Evolutionary conservation across 352 stramenopile genomes (phyloP), one percentile per base, ranked within the genome.

Genomic region (Globisporangium irregulare): DNA sequence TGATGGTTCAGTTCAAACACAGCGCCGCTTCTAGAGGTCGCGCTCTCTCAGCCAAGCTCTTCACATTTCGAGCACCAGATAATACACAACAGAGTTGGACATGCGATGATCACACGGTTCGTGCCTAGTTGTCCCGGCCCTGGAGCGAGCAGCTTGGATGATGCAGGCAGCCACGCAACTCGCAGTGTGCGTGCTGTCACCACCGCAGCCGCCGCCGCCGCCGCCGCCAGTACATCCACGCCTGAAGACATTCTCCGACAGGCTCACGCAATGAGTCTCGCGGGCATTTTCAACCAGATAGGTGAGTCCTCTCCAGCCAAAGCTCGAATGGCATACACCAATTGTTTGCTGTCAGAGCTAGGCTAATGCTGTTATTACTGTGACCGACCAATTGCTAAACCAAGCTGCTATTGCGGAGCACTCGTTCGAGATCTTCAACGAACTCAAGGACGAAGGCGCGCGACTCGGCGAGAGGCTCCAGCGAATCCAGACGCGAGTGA

Each of bases 161-260:
- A 46, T 24, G 25, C 24, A 14, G 34, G 53, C 9, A 53, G 38
- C 4, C 24, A 25, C 8, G 20, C 18, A 14, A n/a, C 4, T 20
- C 56, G 56, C 20, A n/a, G 18, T 12, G 22, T 55, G 15, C 15
- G 41, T 10, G 36, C 36, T 41, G 6, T 15, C 41, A 10, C 41
- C 4, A n/a, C 41, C 12, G 9, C 10, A 12, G 15, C 36, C 14
- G 4, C 36, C 36, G 22, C 22, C 22, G 22, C 22, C 22, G 15
- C 41, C 41, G 15, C 15, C 48, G 8, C n/a, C n/a, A 25, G 10
- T 12, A 36, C 56, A 10, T 32, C 4, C 29, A 32, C 29, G 4
- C 70, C 78, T 1, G 79, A 86, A 59, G 77, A 89, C 53, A 59
- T 85, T 38, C 70, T 89, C 20, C 77, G 79, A 0, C 79, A 83